Conservation (phyloP, 345 rosid genomes). For the Populus davidiana region DNA sequence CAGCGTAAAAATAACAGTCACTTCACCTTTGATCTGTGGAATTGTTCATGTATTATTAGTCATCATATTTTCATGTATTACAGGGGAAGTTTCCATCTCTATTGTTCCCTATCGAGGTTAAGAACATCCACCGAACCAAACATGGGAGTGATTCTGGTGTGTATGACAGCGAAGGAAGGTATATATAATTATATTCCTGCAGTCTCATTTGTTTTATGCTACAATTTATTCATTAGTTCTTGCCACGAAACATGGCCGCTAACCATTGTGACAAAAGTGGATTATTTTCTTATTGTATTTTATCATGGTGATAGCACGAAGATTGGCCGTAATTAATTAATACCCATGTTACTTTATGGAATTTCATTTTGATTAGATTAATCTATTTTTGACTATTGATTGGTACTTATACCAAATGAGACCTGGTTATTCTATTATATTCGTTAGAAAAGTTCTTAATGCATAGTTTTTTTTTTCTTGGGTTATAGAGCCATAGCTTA, state of each 20-base stretch:
- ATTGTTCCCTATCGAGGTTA: slow-evolving; percentile 65
- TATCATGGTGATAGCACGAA: too few species aligned
- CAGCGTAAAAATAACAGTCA: neutral
- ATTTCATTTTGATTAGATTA: too few species aligned
- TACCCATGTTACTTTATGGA: too few species aligned
- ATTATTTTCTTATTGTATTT: too few species aligned
- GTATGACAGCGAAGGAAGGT: slow-evolving; percentile 82
- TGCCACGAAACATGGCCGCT: neutral
- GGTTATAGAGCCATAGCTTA: too few species aligned
- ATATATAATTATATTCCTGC: neutral
- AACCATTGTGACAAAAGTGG: neutral
- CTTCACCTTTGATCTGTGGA: neutral
- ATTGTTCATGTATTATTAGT: neutral
- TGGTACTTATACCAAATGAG: too few species aligned
- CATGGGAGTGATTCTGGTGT: slow-evolving; percentile 87
- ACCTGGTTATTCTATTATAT: too few species aligned
- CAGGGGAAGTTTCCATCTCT: slow-evolving; percentile 68
- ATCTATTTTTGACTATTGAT: too few species aligned
- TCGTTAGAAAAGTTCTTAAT: too few species aligned
- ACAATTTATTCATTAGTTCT: neutral
- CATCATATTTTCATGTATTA: slow-evolving; percentile 1
- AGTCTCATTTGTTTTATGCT: neutral
- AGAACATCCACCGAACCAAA: slow-evolving; percentile 61
- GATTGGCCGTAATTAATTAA: too few species aligned
- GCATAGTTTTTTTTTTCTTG: too few species aligned